Evolutionary conservation across 2,329 filamentous ascomycete species (phyloP).

Genomic region (Lizonia empirigonia): DNA sequence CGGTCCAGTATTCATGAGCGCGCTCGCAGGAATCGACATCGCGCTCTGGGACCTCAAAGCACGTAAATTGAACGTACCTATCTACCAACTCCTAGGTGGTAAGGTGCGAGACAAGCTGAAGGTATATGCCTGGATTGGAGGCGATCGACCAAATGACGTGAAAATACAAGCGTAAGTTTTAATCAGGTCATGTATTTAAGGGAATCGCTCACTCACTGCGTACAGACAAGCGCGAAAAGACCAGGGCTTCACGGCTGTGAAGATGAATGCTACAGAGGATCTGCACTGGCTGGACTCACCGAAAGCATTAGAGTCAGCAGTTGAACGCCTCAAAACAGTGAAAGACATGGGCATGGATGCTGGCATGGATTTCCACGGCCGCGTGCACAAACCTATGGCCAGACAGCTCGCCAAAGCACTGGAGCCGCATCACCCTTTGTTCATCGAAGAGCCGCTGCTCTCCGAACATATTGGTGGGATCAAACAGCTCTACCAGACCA

Average conservation of each 20-base stretch:
- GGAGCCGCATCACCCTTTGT: slow-evolving; percentile 72
- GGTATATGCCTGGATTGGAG: slow-evolving; percentile 81
- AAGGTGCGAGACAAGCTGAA: slow-evolving; percentile 72
- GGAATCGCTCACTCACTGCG: not conserved
- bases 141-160: slow-evolving; percentile 71
- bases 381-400: slow-evolving; percentile 79
- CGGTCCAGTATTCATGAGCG: slow-evolving; percentile 80
- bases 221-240: slow-evolving; percentile 60
- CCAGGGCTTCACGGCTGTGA: slow-evolving; percentile 70
- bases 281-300: slow-evolving; percentile 78
- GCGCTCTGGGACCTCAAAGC: slow-evolving; percentile 80
- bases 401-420: slow-evolving; percentile 73
- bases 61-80: slow-evolving; percentile 66
- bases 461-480: slow-evolving; percentile 72
- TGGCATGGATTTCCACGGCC: slow-evolving; percentile 78
- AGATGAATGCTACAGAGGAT: slow-evolving; percentile 82
- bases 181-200: slow-evolving; percentile 26
- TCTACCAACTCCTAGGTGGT: slow-evolving; percentile 76
- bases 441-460: slow-evolving; percentile 75
- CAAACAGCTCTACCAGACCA: slow-evolving; percentile 63
- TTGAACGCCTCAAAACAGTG: slow-evolving; percentile 71
- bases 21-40: slow-evolving; percentile 77
- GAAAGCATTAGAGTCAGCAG: slow-evolving; percentile 63
- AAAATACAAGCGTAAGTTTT: slow-evolving; percentile 62
- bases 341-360: slow-evolving; percentile 73